phyloP scores from a whole-genome alignment of 225 moss, liverwort and hornwort species.

The Marchantia paleacea region DNA sequence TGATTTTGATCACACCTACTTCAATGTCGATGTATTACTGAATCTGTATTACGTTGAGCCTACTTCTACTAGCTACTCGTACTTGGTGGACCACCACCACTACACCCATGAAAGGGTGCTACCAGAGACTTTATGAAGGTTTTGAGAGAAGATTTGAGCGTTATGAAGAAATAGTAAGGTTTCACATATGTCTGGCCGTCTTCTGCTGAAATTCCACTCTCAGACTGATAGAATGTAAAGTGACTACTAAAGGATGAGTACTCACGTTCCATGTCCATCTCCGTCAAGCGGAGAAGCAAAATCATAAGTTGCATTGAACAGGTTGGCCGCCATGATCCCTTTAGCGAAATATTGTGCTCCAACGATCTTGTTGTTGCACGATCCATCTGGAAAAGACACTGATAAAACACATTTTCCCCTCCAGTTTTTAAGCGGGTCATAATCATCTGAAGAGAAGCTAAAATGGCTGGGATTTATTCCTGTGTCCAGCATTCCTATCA shows the following conservation, averaged over 20 bases:
- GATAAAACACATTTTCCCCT: constrained; percentile 49
- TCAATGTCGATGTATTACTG: no score
- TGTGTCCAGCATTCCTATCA: constrained; percentile 90
- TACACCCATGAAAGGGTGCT: no score
- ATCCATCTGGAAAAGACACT: constrained; percentile 39
- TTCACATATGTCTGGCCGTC: no score
- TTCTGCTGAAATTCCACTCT: no score
- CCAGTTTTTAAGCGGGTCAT: constrained; percentile 49
- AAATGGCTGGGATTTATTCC: constrained; percentile 74
- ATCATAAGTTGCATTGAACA: constrained; percentile 49
- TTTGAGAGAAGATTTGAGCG: no score
- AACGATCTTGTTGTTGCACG: constrained; percentile 43
- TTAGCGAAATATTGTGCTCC: constrained; percentile 47
- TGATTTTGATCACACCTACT: no score
- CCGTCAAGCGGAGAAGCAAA: constrained; percentile 48
- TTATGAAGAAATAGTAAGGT: no score
- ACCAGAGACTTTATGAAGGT: no score
- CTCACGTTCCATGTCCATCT: constrained; percentile 56
- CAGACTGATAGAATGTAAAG: not conserved
- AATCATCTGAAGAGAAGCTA: constrained; percentile 58
- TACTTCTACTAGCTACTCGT: no score
- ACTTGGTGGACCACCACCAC: no score
- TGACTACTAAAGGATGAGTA: not conserved
- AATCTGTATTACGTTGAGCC: no score
- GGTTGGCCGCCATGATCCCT: constrained; percentile 45